These are phyloP conservation scores for Ephemerocybe angulata DNA, from an alignment of 768 basidiomycete genomes.

Conservation along the genomic window DNA sequence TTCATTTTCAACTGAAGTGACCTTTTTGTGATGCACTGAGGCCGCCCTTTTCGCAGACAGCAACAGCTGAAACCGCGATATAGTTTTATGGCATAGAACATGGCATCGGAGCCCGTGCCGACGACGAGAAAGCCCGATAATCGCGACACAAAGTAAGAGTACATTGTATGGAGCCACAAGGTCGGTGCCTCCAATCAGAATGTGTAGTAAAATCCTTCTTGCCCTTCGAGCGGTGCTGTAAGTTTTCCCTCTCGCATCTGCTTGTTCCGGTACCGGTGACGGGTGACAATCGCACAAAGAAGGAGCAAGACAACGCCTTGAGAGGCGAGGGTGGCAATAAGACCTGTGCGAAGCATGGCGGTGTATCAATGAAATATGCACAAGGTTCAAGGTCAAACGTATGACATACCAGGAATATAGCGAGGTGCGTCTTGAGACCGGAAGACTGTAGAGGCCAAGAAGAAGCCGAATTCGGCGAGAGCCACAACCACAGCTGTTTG, in stretches of 20 bases:
- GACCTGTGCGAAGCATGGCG: slow-evolving; percentile 22
- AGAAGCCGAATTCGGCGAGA: slow-evolving; percentile 41
- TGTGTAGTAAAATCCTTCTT: slow-evolving; percentile 36
- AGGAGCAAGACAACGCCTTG: slow-evolving; percentile 36
- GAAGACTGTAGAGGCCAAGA: slow-evolving; percentile 41
- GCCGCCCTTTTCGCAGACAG: too few species aligned
- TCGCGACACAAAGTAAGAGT: too few species aligned
- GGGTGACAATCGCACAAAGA: slow-evolving; percentile 29
- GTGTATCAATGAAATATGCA: too few species aligned
- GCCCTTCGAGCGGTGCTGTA: slow-evolving; percentile 31
- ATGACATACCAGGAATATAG: slow-evolving; percentile 39
- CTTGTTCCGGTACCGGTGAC: slow-evolving; percentile 36
- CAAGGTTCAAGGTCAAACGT: too few species aligned
- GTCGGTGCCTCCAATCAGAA: slow-evolving; percentile 21
- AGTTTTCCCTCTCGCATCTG: slow-evolving; percentile 31
- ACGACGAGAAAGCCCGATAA: too few species aligned
- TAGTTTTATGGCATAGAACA: too few species aligned
- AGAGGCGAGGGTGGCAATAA: slow-evolving; percentile 37
- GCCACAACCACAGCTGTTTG: slow-evolving; percentile 39
- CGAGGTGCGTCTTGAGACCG: slow-evolving; percentile 40
- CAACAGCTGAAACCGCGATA: too few species aligned
- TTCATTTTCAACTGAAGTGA: too few species aligned
- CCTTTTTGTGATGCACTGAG: too few species aligned
- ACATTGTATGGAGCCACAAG: too few species aligned
- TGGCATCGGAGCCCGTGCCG: too few species aligned